These are phyloP conservation scores for Cicer pinnatifidum DNA, from an alignment of 306 rosid species.

Conservation along the genomic window DNA sequence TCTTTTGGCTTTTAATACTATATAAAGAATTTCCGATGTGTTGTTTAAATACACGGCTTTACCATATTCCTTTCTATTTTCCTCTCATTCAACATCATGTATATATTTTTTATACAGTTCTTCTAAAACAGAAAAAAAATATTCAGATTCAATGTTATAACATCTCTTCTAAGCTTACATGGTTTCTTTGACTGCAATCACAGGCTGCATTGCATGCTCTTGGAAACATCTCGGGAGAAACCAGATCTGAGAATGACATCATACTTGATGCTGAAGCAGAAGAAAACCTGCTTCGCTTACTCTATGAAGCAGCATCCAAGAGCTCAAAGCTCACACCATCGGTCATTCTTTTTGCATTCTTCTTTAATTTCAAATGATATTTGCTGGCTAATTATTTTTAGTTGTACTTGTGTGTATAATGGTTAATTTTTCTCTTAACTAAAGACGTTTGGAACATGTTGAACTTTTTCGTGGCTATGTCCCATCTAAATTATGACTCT, in stretches of 20 bases:
- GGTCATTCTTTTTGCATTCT: constrained; percentile 52
- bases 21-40: too few species aligned
- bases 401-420: not conserved
- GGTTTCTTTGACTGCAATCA: constrained; percentile 38
- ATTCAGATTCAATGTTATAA: constrained; percentile 13
- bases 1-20: too few species aligned
- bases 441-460: constrained; percentile 1
- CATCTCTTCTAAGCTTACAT: constrained; percentile 29
- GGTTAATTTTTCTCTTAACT: constrained; percentile 19
- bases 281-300: constrained; percentile 64
- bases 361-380: constrained; percentile 32
- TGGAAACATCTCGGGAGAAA: constrained; percentile 79
- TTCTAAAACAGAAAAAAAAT: not conserved
- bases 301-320: constrained; percentile 69
- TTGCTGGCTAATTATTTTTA: constrained; percentile 26
- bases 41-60: too few species aligned
- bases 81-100: not conserved
- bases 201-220: constrained; percentile 95
- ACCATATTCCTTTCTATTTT: too few species aligned
- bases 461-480: constrained; percentile 12
- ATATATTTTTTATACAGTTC: constrained; percentile 3
- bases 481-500: constrained; percentile 25
- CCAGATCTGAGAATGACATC: constrained; percentile 59
- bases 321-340: constrained; percentile 82
- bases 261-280: constrained; percentile 70